Conservation (phyloP, 2,329 filamentous ascomycete species). For the Verticillium nonalfalfae region DNA sequence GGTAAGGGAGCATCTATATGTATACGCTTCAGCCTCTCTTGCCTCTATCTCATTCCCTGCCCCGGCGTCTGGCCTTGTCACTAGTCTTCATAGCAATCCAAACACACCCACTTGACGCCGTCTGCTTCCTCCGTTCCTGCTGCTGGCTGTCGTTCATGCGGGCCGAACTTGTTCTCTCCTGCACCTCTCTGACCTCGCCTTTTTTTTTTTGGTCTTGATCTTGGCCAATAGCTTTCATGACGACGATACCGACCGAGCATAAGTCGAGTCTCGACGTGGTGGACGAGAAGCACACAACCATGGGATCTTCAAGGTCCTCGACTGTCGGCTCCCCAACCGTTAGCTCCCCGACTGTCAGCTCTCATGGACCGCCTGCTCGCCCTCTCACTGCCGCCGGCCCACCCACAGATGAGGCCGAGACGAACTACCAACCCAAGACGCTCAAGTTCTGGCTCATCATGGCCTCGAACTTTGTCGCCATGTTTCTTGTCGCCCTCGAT, state of each 20-base stretch:
- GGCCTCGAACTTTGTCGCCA: conserved; percentile 44
- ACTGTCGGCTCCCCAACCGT: no score
- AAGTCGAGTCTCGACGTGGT: background rate
- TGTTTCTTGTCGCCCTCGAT: conserved; percentile 53
- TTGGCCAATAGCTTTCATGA: background rate
- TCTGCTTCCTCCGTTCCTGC: background rate
- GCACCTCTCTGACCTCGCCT: background rate
- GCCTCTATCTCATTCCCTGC: no score
- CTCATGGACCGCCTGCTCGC: background rate
- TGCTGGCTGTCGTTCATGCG: no score
- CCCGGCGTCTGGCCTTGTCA: background rate
- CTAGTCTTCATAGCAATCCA: background rate
- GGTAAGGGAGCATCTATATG: background rate
- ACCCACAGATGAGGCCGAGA: background rate
- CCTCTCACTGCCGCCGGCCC: background rate
- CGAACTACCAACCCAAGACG: conserved; percentile 44
- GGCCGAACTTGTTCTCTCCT: background rate
- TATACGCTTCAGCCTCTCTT: background rate
- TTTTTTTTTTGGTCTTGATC: background rate
- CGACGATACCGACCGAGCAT: background rate
- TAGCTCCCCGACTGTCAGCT: background rate
- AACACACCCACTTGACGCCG: background rate
- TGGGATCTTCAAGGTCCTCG: background rate
- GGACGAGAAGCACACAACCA: background rate
- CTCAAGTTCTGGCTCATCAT: conserved; percentile 50